phyloP scores from a whole-genome alignment of 1,284 basidiomycete species.

The Mycena sp. region DNA sequence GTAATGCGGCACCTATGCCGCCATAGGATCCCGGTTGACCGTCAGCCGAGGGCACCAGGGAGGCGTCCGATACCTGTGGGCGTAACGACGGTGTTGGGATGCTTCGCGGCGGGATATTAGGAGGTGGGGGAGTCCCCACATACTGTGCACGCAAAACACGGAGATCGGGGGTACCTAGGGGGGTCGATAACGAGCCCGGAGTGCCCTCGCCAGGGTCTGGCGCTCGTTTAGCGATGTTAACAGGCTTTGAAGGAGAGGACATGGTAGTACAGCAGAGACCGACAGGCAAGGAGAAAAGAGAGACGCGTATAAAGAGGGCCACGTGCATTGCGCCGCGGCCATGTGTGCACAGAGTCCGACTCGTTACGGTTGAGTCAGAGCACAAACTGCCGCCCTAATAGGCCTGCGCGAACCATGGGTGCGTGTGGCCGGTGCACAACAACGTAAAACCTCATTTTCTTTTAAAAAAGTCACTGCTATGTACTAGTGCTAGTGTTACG shows the following conservation, averaged over 20 bases:
- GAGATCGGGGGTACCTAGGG: constrained; percentile 61
- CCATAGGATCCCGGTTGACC: constrained; percentile 37
- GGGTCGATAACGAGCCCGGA: constrained; percentile 45
- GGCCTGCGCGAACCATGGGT: no score
- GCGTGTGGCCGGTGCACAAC: no score
- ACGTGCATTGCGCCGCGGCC: no score
- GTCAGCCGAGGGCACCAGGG: constrained; percentile 32
- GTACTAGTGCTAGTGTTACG: no score
- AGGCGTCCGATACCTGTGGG: constrained; percentile 33
- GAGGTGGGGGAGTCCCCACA: constrained; percentile 66
- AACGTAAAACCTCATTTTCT: no score
- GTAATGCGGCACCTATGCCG: constrained; percentile 36
- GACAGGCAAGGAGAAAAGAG: neutral
- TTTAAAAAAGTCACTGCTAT: no score
- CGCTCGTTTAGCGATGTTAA: constrained; percentile 61
- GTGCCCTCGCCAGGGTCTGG: constrained; percentile 40
- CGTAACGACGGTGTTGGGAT: constrained; percentile 15
- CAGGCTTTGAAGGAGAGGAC: constrained; percentile 67
- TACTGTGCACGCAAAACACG: constrained; percentile 71
- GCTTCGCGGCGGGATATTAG: constrained; percentile 67
- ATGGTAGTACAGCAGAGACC: constrained; percentile 45
- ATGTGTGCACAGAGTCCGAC: no score
- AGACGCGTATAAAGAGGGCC: neutral
- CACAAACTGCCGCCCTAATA: no score
- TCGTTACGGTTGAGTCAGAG: no score